Percentiles rank a stretch among this genome's conserved stretches.
These are phyloP conservation scores for Mycotypha africana DNA, from an alignment of 371 early-diverging fungal genomes.

Conservation along the genomic window DNA sequence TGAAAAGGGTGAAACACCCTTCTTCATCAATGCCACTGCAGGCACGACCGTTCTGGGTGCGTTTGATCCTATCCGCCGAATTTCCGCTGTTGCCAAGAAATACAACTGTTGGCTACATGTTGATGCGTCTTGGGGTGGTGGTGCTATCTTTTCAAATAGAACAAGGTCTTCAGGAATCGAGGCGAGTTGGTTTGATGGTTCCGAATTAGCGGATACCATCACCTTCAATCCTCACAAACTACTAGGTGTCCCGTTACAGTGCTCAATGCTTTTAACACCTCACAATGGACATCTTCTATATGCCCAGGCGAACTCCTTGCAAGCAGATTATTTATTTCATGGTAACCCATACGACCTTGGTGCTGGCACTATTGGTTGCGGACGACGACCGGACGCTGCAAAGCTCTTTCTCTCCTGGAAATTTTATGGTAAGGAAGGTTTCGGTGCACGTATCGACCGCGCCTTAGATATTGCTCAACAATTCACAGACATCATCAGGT, in stretches of 20 bases:
- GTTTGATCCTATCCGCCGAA: conserved; percentile 69
- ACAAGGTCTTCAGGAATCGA: conserved; percentile 33
- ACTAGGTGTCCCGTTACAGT: conserved; percentile 79
- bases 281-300: conserved; percentile 41
- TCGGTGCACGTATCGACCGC: conserved; percentile 41
- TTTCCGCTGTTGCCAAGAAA: conserved; percentile 54
- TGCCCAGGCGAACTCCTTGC: conserved; percentile 52
- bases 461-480: conserved; percentile 40
- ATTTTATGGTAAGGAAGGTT: conserved; percentile 60
- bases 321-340: conserved; percentile 78
- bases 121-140: conserved; percentile 86
- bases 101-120: conserved; percentile 80
- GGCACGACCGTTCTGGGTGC: conserved; percentile 88
- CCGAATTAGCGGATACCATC: conserved; percentile 63
- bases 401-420: conserved; percentile 85
- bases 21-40: conserved; percentile 82
- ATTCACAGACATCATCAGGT: conserved; percentile 32
- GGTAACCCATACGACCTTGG: conserved; percentile 70
- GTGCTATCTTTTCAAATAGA: conserved; percentile 55
- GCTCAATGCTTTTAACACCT: conserved; percentile 71
- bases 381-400: conserved; percentile 78
- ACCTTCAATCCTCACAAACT: conserved; percentile 87
- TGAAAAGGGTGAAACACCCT: conserved; percentile 51
- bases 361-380: conserved; percentile 82
- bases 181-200: conserved; percentile 46